Percentiles rank a stretch among this genome's conserved stretches.
Evolutionary conservation across 495 filamentous ascomycete genomes (phyloP).

Genomic region (Penicillium samsonianum): DNA sequence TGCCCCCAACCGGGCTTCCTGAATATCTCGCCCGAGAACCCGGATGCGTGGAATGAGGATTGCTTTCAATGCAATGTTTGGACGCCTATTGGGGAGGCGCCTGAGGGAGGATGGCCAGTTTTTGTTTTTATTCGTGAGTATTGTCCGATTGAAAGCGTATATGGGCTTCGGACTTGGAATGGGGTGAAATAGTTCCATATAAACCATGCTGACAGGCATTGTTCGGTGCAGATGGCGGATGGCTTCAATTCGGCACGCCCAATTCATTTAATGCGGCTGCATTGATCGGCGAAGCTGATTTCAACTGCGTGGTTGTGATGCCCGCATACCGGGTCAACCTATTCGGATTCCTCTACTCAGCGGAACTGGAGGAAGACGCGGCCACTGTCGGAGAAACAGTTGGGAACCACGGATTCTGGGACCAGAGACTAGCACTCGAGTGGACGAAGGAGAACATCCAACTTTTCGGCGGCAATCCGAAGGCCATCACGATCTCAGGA

Average conservation of each 20-base stretch:
- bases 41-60: conserved; percentile 39
- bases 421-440: conserved; percentile 63
- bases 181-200: neutral
- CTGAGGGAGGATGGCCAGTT: conserved; percentile 46
- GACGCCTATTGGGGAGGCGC: conserved; percentile 39
- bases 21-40: conserved; percentile 18
- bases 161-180: neutral
- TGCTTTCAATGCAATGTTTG: conserved; percentile 50
- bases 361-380: conserved; percentile 52
- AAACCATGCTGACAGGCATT: conserved; percentile 1
- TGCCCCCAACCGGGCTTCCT: conserved; percentile 43
- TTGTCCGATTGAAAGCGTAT: neutral
- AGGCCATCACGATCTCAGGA: conserved; percentile 66
- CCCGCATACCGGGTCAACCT: conserved; percentile 70
- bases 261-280: conserved; percentile 51
- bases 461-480: conserved; percentile 62
- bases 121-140: conserved; percentile 47
- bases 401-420: conserved; percentile 69
- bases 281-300: conserved; percentile 49
- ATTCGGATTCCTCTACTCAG: conserved; percentile 65
- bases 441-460: conserved; percentile 65
- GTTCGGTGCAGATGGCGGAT: conserved; percentile 51
- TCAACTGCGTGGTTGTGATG: conserved; percentile 59
- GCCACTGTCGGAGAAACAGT: conserved; percentile 41
- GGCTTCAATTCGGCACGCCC: conserved; percentile 56